Evolutionary conservation across 345 rosid species (phyloP).

Genomic region (Ricinus communis): DNA sequence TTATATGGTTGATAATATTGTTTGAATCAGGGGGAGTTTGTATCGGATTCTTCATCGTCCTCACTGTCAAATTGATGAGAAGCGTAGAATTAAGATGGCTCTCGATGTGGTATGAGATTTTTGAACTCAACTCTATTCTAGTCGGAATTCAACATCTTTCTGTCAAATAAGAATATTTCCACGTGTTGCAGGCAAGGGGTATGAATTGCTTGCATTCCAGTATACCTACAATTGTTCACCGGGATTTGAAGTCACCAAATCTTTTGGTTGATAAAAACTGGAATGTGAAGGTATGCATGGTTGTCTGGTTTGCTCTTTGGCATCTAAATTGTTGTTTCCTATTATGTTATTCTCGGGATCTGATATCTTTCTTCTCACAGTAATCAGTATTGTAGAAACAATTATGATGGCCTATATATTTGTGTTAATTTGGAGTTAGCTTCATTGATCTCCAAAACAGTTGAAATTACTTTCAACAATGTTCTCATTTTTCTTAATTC

Average conservation of each 20-base stretch:
- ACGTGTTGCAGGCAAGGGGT: conserved; percentile 79
- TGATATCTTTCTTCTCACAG: conserved; percentile 1
- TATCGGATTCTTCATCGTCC: conserved; percentile 92
- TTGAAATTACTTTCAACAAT: neutral
- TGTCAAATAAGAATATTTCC: conserved; percentile 10
- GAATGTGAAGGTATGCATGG: conserved; percentile 78
- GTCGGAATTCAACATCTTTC: neutral
- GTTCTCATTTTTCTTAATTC: neutral
- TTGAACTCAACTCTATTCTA: conserved; percentile 8
- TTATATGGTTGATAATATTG: conserved; percentile 2
- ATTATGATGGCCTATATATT: neutral
- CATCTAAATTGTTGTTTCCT: neutral
- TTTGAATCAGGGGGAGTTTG: conserved; percentile 79
- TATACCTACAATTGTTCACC: conserved; percentile 92
- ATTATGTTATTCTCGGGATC: neutral
- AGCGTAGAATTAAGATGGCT: conserved; percentile 95
- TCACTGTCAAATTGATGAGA: conserved; percentile 86
- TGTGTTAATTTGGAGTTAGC: neutral
- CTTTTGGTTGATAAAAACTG: conserved; percentile 98
- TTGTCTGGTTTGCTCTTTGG: neutral
- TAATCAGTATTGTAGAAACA: neutral
- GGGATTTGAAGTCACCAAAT: conserved; percentile 97
- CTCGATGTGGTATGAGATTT: conserved; percentile 85
- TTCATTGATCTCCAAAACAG: neutral
- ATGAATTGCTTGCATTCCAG: conserved; percentile 99